Evolutionary conservation across 2,329 filamentous ascomycete genomes (phyloP), one percentile per base, ranked within the genome.

Genomic region (Monosporascus sp.): DNA sequence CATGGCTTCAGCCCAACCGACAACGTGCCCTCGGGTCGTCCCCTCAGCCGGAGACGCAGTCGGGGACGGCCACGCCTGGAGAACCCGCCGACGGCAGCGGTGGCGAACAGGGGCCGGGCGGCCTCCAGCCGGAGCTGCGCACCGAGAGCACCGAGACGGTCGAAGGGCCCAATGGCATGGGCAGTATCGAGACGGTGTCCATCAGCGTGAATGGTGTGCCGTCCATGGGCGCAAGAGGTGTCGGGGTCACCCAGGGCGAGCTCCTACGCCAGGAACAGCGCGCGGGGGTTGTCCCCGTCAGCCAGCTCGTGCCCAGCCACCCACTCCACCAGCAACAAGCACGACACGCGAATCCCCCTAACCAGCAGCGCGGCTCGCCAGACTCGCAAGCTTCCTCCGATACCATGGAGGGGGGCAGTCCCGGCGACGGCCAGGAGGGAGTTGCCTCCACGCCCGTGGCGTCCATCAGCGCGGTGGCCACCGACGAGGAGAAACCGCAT

Each of bases 261-360:
- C 77, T 95, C 22, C 75, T 95, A 24, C 79, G 90, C n/a, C 88
- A 94, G 70, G 90, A 95, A 69, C 90, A 95, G 71, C 83, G 88
- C 65, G 87, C 88, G 1, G 89, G 89, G 38, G 83, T 93, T 17
- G 86, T 93, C 7, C 87, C 89, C 24, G 80, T 85, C 36, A 81
- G 77, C 53, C 85, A 87, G 66, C 72, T 83, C 24, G 71, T 75
- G 43, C 72, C 79, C 50, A 70, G 65, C 43, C 75, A 73, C 50
- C 62, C 66, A 54, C 58, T 60, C 48, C 50, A 58, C 45, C 57
- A 53, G 45, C 59, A 55, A 50, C 53, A 53, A 24, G 37, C 50
- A 8, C 43, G 45, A 17, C 9, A 18, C 15, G 31, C 25, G 17
- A 18, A 27, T 24, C 24, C 43, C 48, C 18, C 20, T 38, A 35